A percentile compares a stretch with the other conserved stretches of the same genome.
Conservation (phyloP, 2,329 filamentous ascomycete genomes). For the Volutella citrinella region DNA sequence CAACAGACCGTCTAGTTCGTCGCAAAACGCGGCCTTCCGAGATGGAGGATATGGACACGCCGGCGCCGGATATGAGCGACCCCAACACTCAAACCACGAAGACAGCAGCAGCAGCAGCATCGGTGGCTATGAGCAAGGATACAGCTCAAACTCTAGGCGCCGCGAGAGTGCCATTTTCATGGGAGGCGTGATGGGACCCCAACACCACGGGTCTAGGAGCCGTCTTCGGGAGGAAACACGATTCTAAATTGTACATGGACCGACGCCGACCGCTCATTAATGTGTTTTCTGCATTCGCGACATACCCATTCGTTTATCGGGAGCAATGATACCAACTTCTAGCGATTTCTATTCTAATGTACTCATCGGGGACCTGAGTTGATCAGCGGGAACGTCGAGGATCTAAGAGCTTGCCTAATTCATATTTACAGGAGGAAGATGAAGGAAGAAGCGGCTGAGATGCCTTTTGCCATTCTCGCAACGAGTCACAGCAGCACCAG, state of each 20-base stretch:
- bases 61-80: too few relatives aligned
- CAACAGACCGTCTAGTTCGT: constrained; percentile 31
- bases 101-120: constrained; percentile 19
- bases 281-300: constrained; percentile 25
- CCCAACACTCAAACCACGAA: constrained; percentile 28
- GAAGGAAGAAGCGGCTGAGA: too few relatives aligned
- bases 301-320: constrained; percentile 31
- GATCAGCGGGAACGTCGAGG: neutral
- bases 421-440: too few relatives aligned
- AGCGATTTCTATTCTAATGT: constrained; percentile 21
- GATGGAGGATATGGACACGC: constrained; percentile 35
- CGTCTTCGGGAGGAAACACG: constrained; percentile 54
- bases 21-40: constrained; percentile 31
- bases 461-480: too few relatives aligned
- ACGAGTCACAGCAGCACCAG: too few relatives aligned
- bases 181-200: constrained; percentile 44
- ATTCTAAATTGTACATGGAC: constrained; percentile 33
- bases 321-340: constrained; percentile 28
- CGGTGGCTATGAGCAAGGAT: too few relatives aligned
- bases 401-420: too few relatives aligned
- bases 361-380: constrained; percentile 1
- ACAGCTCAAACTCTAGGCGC: too few relatives aligned
- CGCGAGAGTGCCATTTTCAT: constrained; percentile 62
- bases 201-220: constrained; percentile 50
- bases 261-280: constrained; percentile 17